Conservation (phyloP, 2,329 filamentous ascomycete genomes). For the Fusarium mexicanum region DNA sequence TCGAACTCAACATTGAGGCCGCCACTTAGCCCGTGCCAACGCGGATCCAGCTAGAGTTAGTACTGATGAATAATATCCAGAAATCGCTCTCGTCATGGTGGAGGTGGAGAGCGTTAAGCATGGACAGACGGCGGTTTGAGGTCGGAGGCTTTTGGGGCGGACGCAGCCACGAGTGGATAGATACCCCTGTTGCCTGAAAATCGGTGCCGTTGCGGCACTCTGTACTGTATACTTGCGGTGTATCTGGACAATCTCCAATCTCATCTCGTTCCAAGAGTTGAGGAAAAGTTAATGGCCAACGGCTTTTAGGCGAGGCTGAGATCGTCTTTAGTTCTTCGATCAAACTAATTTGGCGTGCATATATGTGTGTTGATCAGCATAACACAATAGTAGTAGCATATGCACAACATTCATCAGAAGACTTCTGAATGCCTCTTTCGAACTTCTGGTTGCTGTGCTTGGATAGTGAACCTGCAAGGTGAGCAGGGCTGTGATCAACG, state of each 20-base stretch:
- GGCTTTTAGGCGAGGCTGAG: constrained; percentile 40
- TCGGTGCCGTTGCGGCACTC: constrained; percentile 31
- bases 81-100: constrained; percentile 28
- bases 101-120: constrained; percentile 41
- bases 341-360: constrained; percentile 22
- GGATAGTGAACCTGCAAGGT: constrained; percentile 23
- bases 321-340: constrained; percentile 32
- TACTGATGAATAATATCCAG: constrained; percentile 22
- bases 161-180: constrained; percentile 40
- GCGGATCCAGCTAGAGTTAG: constrained; percentile 35
- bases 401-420: constrained; percentile 39
- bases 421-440: neutral
- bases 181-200: constrained; percentile 24
- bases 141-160: constrained; percentile 43
- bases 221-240: constrained; percentile 31
- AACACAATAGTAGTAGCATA: constrained; percentile 9
- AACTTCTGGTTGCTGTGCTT: constrained; percentile 1
- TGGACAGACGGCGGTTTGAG: constrained; percentile 42
- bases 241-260: constrained; percentile 7
- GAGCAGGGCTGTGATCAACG: constrained; percentile 28
- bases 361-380: constrained; percentile 25
- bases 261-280: neutral
- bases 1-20: constrained; percentile 45
- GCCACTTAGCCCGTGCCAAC: constrained; percentile 36
- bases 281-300: constrained; percentile 9